Conservation (phyloP, 257 asterid genomes). For the Solanum chiquidenum region DNA sequence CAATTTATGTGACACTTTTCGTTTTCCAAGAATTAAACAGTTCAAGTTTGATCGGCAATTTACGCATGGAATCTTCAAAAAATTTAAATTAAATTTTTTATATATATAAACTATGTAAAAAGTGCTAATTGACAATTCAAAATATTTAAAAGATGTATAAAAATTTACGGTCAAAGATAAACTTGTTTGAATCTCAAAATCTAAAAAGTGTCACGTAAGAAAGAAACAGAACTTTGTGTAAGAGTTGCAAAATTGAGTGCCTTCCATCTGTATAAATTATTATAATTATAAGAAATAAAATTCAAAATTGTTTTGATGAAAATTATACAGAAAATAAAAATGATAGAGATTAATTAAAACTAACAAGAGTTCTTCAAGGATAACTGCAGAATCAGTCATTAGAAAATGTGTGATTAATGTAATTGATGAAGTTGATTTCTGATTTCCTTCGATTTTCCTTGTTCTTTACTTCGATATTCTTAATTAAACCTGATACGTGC, state of each 20-base stretch:
- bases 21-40: too few species aligned
- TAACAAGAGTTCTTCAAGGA: slow-evolving; percentile 6
- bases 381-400: background rate
- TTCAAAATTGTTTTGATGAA: background rate
- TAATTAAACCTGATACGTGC: background rate
- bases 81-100: too few species aligned
- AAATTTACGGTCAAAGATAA: too few species aligned
- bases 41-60: too few species aligned
- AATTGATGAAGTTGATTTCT: background rate
- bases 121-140: too few species aligned
- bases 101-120: too few species aligned
- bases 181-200: too few species aligned
- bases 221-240: slow-evolving; percentile 1
- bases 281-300: background rate
- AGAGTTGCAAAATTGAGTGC: background rate
- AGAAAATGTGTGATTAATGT: background rate
- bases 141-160: too few species aligned
- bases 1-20: too few species aligned
- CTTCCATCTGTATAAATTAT: slow-evolving; percentile 4
- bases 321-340: background rate
- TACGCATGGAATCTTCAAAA: too few species aligned
- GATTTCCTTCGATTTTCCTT: background rate
- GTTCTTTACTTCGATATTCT: background rate
- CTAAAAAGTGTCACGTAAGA: background rate
- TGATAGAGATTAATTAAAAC: background rate